Conservation (phyloP, 257 asterid genomes). For the Ilex asprella region DNA sequence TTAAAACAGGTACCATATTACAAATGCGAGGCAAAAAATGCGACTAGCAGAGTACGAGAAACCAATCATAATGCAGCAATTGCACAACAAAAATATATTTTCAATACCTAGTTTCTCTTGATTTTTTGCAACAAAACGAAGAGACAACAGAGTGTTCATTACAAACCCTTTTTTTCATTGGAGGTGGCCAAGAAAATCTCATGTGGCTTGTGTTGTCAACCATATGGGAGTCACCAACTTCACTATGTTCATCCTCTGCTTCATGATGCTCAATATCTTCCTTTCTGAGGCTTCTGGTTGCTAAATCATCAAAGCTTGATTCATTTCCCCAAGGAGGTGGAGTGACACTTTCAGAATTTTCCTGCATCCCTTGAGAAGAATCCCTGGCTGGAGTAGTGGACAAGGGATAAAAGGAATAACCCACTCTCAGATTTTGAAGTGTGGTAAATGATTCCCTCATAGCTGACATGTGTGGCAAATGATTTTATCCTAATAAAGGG, state of each 20-base stretch:
- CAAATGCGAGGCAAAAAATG: no score
- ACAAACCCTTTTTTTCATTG: conserved; percentile 30
- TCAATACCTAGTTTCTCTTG: no score
- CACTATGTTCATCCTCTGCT: conserved; percentile 26
- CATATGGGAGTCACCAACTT: conserved; percentile 27
- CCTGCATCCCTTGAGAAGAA: conserved; percentile 25
- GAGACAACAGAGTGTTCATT: no score
- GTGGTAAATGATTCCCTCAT: conserved; percentile 88
- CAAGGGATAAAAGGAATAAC: conserved; percentile 39
- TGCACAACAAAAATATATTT: no score
- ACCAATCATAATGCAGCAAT: no score
- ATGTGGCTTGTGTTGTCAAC: conserved; percentile 37
- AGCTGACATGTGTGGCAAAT: no score
- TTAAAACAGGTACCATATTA: no score
- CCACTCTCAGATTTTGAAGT: conserved; percentile 78
- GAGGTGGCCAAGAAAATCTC: conserved; percentile 72
- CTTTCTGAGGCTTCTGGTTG: conserved; percentile 29
- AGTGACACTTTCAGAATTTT: conserved; percentile 62
- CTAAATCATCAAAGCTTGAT: conserved; percentile 58
- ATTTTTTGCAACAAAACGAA: no score
- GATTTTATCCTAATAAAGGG: no score
- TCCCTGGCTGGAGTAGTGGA: conserved; percentile 13
- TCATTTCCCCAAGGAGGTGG: conserved; percentile 77
- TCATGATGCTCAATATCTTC: conserved; percentile 35
- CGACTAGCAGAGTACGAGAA: no score